A percentile compares a stretch with the other conserved stretches of the same genome.
Evolutionary conservation across 352 stramenopile species (phyloP).

Genomic region (Pythium chondricola): DNA sequence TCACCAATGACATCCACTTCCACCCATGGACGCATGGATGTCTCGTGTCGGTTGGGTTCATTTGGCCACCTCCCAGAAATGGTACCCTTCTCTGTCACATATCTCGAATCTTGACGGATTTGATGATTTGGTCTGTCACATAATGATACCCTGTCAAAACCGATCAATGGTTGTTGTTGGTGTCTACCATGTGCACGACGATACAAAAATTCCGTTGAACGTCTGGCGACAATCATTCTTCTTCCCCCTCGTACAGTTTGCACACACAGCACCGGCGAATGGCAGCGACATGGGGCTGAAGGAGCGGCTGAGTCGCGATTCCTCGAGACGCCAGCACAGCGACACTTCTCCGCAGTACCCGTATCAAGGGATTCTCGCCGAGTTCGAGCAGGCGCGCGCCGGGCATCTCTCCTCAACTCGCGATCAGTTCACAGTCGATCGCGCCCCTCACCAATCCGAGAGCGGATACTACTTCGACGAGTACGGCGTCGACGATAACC

Average conservation of each 20-base stretch:
- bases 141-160: not conserved
- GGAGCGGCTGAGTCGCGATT: constrained; percentile 49
- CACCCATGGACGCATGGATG: no score
- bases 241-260: no score
- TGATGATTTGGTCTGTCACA: not conserved
- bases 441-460: constrained; percentile 10
- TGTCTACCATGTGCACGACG: not conserved
- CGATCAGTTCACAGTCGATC: constrained; percentile 1
- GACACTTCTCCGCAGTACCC: constrained; percentile 1
- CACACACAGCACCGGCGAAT: no score
- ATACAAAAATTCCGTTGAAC: not conserved
- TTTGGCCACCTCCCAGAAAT: not conserved
- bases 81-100: not conserved
- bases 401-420: no score
- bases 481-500: constrained; percentile 12
- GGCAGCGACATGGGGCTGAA: constrained; percentile 44
- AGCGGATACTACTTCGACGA: constrained; percentile 21
- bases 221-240: no score
- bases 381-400: not conserved
- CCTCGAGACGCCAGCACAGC: constrained; percentile 21
- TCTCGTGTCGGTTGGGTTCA: no score
- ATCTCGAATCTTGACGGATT: not conserved
- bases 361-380: no score
- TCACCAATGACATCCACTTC: no score
- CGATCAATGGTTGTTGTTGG: not conserved